A percentile compares a stretch with the other conserved stretches of the same genome.
These are phyloP conservation scores for Rhododendron simsii DNA, from an alignment of 148 eudicot species.

Conservation along the genomic window DNA sequence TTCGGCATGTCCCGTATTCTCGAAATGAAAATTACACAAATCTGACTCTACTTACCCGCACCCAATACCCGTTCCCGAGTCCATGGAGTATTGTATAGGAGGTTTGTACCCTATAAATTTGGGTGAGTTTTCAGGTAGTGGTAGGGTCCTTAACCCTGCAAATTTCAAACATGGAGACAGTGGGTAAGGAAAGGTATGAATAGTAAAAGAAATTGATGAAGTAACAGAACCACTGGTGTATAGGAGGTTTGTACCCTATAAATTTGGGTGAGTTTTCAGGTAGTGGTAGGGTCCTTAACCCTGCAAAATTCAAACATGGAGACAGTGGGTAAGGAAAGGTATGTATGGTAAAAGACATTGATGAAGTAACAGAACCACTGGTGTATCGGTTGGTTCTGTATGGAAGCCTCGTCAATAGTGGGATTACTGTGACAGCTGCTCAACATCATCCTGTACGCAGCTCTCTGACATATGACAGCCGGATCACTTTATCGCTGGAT, in stretches of 20 bases:
- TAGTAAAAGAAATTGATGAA: not conserved
- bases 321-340: constrained; percentile 1
- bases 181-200: not conserved
- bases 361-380: not conserved
- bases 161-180: not conserved
- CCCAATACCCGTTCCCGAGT: not conserved
- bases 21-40: not conserved
- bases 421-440: too few relatives aligned
- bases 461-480: too few relatives aligned
- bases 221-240: not conserved
- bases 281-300: constrained; percentile 12
- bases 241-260: not conserved
- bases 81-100: not conserved
- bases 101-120: not conserved
- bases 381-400: too few relatives aligned
- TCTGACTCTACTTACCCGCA: not conserved
- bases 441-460: too few relatives aligned
- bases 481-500: too few relatives aligned
- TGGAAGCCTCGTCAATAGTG: too few relatives aligned
- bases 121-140: constrained; percentile 1
- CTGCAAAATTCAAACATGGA: not conserved
- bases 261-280: constrained; percentile 1
- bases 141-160: constrained; percentile 14
- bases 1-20: not conserved
- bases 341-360: not conserved